Percentiles rank a stretch among this genome's conserved stretches.
phyloP scores from a whole-genome alignment of 2,329 filamentous ascomycete species.

The Macrophomina tecta region DNA sequence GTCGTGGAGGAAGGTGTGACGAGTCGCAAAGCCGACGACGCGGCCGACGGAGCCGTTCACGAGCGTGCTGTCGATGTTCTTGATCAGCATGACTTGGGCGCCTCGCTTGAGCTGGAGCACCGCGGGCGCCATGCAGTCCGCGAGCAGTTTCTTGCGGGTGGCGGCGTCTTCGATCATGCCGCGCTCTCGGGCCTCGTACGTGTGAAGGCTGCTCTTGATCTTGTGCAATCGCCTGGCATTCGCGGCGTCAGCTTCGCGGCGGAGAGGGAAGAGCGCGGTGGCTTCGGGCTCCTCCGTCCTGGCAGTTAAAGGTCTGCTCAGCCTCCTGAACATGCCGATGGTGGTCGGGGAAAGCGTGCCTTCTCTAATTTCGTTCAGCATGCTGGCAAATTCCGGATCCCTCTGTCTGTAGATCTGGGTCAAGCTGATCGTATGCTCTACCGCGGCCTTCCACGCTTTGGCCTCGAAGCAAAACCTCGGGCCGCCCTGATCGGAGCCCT shows the following conservation, averaged over 20 bases:
- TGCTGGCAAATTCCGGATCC: background rate
- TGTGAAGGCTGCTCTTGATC: background rate
- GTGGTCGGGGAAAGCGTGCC: background rate
- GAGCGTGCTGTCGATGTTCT: conserved; percentile 34
- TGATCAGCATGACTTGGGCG: conserved; percentile 22
- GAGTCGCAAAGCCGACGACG: conserved; percentile 41
- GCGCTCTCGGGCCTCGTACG: background rate
- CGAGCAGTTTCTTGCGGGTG: conserved; percentile 5
- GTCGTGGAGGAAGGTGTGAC: background rate
- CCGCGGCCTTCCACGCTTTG: conserved; percentile 54
- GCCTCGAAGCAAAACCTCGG: conserved; percentile 56
- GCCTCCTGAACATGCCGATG: background rate
- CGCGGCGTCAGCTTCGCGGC: background rate
- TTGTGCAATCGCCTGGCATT: background rate
- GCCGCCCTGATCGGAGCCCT: conserved; percentile 35
- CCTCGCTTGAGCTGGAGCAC: background rate
- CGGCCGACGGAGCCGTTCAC: conserved; percentile 45
- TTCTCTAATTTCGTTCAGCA: conserved; percentile 14
- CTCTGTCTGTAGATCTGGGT: conserved; percentile 12
- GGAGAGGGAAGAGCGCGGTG: conserved; percentile 5
- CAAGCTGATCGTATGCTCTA: conserved; percentile 2
- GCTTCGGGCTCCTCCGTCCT: background rate
- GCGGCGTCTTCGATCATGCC: background rate
- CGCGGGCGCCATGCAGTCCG: background rate
- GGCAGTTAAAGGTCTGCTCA: background rate